Conservation (phyloP, 768 basidiomycete species). For the Floccularia luteovirens region DNA sequence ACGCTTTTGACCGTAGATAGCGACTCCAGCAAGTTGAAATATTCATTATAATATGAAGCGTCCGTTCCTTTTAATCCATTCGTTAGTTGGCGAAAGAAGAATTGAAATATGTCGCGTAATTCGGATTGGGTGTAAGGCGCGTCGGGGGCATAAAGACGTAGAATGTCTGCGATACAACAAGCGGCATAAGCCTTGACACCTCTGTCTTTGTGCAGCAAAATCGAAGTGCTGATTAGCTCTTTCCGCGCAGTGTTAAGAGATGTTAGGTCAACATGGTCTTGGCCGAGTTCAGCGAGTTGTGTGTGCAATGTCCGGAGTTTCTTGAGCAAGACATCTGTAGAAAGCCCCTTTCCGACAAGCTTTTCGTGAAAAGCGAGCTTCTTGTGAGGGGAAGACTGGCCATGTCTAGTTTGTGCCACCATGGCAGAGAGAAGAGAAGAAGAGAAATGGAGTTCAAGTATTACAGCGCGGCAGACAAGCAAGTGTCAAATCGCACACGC, state of each 20-base stretch:
- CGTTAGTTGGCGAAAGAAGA: constrained; percentile 85
- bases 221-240: constrained; percentile 71
- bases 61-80: constrained; percentile 70
- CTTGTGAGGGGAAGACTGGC: constrained; percentile 41
- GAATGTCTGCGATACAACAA: constrained; percentile 90
- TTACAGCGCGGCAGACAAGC: constrained; percentile 4
- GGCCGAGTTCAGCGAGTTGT: constrained; percentile 78
- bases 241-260: constrained; percentile 66
- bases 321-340: constrained; percentile 79
- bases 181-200: constrained; percentile 94
- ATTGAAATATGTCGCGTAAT: constrained; percentile 93
- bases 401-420: constrained; percentile 71
- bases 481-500: constrained; percentile 19
- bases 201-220: constrained; percentile 91
- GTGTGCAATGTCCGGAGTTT: constrained; percentile 75
- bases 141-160: constrained; percentile 92
- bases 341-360: constrained; percentile 66
- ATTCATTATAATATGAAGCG: constrained; percentile 83
- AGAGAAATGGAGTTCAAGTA: constrained; percentile 9
- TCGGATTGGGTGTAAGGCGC: constrained; percentile 89
- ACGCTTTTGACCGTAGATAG: constrained; percentile 93
- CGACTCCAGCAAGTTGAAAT: constrained; percentile 91
- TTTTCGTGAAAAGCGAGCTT: constrained; percentile 78
- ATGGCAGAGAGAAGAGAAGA: constrained; percentile 27
- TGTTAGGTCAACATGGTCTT: constrained; percentile 71